Evolutionary conservation across 805 yeast species (phyloP).

Genomic region (Myxozyma vanderwaltii): DNA sequence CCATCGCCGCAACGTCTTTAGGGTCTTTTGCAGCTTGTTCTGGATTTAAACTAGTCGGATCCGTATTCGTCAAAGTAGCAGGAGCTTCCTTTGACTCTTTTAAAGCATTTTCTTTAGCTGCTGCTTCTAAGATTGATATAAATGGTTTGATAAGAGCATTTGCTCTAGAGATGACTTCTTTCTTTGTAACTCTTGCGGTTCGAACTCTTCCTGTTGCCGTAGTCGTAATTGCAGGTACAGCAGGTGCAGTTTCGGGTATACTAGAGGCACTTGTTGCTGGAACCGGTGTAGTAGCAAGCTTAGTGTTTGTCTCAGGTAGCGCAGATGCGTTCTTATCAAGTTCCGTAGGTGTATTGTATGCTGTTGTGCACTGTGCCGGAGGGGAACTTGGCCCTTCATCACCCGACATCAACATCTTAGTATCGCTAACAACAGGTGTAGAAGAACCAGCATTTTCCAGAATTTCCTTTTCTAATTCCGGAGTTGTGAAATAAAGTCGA

Average conservation of each 20-base stretch:
- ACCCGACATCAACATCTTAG: background rate
- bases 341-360: conserved; percentile 1
- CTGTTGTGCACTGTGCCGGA: background rate
- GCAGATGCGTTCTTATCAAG: background rate
- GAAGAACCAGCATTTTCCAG: background rate
- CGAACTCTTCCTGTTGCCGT: conserved; percentile 12
- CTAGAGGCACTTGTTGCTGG: too few species aligned
- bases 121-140: background rate
- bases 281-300: too few species aligned
- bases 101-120: background rate
- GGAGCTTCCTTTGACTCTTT: conserved; percentile 1
- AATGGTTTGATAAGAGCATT: conserved; percentile 29
- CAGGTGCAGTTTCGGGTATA: too few species aligned
- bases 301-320: background rate
- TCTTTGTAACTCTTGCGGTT: conserved; percentile 26
- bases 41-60: too few species aligned
- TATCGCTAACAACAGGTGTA: background rate
- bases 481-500: conserved; percentile 45
- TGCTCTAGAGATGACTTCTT: conserved; percentile 35
- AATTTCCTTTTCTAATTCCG: conserved; percentile 16
- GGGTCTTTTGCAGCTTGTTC: background rate
- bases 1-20: background rate
- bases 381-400: conserved; percentile 1
- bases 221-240: background rate
- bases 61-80: too few species aligned